Base-by-base conservation (phyloP, 805 yeast genomes). In the Kodamaea restingae region DNA sequence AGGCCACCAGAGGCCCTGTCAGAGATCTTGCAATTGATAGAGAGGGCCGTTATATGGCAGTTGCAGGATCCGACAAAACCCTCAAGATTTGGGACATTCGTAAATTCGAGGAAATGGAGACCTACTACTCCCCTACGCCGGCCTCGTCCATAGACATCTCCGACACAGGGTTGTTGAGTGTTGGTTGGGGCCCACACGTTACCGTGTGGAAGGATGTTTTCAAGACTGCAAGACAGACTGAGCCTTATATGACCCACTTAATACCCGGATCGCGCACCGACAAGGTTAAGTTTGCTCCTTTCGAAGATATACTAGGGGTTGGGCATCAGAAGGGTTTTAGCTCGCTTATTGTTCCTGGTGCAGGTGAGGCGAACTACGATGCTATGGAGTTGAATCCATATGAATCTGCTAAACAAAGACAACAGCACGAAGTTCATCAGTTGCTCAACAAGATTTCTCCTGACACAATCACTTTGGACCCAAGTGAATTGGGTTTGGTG, bases 341-440 rank as follows among this genome's bases (percentile, higher is more conserved):
- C 22, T 48, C 93, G n/a, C 50, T 93, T 44, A 83, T 93, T 49
- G 74, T 93, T 42, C 98, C 98, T 29, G 98, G 98, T 18, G 71
- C 97, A 30, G 98, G 98, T 70, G 98, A 93, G 67, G 96, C 98
- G 45, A 93, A 93, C 65, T 88, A 78, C 60, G 98, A 93, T 68
- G 88, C 98, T 2, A 63, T 88, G 59, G 98, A 93, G 64, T 63
- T 80, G 54, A 93, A 93, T 61, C 98, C 98, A 46, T 93, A 73
- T 65, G 96, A 88, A 61, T 78, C 96, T 7, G 79, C 85, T 39
- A 83, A 86, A 58, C 97, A 90, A 67, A 82, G 98, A 71, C 95
- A 91, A 63, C 91, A 91, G 65, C 73, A 77, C 33, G 98, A 93
- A 70, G 95, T 93, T 26, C 79, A 91, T 56, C 64, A 83, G 2